These are phyloP conservation scores for Parascedosporium putredinis DNA, from an alignment of 2,329 filamentous ascomycete genomes.

Conservation along the genomic window DNA sequence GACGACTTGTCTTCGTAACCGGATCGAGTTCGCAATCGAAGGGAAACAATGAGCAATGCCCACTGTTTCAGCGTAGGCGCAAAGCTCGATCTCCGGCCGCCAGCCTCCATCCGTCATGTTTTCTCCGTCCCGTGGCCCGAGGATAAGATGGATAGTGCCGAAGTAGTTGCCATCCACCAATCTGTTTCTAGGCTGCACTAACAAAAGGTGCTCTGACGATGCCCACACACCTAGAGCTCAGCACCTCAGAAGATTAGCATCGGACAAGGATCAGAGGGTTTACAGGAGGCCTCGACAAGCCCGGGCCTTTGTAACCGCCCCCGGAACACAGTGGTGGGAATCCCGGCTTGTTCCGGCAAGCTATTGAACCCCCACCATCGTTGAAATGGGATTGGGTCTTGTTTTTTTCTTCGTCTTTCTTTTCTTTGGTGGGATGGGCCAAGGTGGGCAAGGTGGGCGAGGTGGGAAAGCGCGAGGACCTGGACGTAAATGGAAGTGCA, in stretches of 20 bases:
- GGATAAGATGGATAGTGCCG: conserved; percentile 2
- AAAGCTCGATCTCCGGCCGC: not conserved
- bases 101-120: not conserved
- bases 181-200: not conserved
- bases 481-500: not conserved
- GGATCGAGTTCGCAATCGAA: no score
- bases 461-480: not conserved
- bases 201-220: no score
- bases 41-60: no score
- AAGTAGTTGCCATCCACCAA: not conserved
- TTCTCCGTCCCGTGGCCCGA: conserved; percentile 6
- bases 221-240: no score
- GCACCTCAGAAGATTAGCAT: not conserved
- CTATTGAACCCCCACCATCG: not conserved
- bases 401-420: no score
- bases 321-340: conserved; percentile 3
- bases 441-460: not conserved
- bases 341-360: conserved; percentile 1
- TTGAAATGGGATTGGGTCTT: no score
- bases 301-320: no score
- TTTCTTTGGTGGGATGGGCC: no score
- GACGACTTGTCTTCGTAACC: no score
- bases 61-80: not conserved
- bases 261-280: no score
- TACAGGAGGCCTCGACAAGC: no score